These are phyloP conservation scores for Hyphodiscus hymeniophilus DNA, from an alignment of 495 filamentous ascomycete genomes.

Conservation along the genomic window DNA sequence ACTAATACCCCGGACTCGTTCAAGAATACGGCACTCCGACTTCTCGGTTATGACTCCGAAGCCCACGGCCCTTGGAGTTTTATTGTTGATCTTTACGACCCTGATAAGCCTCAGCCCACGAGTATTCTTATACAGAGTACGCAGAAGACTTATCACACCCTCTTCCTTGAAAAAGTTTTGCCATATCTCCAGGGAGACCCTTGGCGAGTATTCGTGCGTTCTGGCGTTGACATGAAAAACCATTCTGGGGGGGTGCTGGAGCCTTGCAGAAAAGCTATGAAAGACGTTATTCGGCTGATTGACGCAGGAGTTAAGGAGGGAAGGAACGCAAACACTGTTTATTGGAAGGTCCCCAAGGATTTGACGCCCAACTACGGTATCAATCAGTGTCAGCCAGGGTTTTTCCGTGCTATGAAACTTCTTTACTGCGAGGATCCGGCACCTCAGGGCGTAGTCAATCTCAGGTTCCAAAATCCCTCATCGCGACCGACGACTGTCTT, in stretches of 20 bases:
- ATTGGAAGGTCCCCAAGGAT: constrained; percentile 14
- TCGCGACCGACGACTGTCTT: no score
- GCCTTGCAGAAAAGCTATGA: neutral
- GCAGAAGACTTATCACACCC: neutral
- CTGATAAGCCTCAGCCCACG: no score
- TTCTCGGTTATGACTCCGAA: neutral
- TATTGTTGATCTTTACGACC: neutral
- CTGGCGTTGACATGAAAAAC: no score
- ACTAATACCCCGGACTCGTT: neutral
- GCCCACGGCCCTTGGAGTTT: neutral
- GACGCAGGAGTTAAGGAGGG: neutral
- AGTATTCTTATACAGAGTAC: no score
- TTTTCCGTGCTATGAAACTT: constrained; percentile 9
- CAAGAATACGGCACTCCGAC: neutral
- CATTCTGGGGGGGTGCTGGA: no score
- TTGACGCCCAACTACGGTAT: neutral
- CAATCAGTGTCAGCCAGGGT: constrained; percentile 12
- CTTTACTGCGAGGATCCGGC: constrained; percentile 3
- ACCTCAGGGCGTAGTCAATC: no score
- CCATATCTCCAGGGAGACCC: neutral
- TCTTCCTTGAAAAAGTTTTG: neutral
- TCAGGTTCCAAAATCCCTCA: no score
- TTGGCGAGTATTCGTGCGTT: constrained; percentile 4
- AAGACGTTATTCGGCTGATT: neutral
- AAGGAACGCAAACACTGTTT: no score